Base-by-base conservation (phyloP, 106 monocot species). In the Dioscorea zingiberensis region DNA sequence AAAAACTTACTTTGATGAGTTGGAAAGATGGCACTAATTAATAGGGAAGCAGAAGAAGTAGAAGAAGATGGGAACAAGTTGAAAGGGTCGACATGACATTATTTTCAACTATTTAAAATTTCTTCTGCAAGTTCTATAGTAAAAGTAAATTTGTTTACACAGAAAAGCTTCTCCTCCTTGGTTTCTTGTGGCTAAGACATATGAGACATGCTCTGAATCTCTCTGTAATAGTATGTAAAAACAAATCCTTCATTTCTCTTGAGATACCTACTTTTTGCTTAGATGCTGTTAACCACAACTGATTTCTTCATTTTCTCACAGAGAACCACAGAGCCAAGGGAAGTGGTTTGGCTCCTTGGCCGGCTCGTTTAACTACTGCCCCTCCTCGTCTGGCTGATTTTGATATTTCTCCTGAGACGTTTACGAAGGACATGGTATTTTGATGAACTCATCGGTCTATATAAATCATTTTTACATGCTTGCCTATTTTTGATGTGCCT, bases 281-380 rank as follows among this genome's bases (percentile, higher is more conserved):
- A n/a, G n/a, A n/a, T n/a, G n/a, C n/a, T n/a, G n/a, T n/a, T n/a
- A n/a, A n/a, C n/a, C n/a, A n/a, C n/a, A 4, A 25, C 21, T 56
- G 16, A 19, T n/a, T 47, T 60, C 2, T 58, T 54, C 7, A 16
- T 28, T 28, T 65, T 70, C 58, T 19, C 44, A 62, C 81, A 95
- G 94, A 83, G 67, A 68, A 69, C 29, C 85, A 95, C 30, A 85
- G 71, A 74, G 73, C 71, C 58, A 71, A 65, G 63, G 94, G 91
- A 14, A 91, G 83, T 80, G 83, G 80, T 58, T 76, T 95, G 76
- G 91, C 77, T 53, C 91, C 94, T 64, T 95, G 94, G 94, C 94
- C 94, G 29, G 71, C 74, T 68, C 75, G 94, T 23, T 69, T 88
- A 51, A 85, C 76, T 44, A 46, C 85, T 21, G 78, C 91, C 56